A percentile compares a stretch with the other conserved stretches of the same genome.
These are phyloP conservation scores for Solanum bukasovii DNA, from an alignment of 257 asterid species.

Conservation along the genomic window DNA sequence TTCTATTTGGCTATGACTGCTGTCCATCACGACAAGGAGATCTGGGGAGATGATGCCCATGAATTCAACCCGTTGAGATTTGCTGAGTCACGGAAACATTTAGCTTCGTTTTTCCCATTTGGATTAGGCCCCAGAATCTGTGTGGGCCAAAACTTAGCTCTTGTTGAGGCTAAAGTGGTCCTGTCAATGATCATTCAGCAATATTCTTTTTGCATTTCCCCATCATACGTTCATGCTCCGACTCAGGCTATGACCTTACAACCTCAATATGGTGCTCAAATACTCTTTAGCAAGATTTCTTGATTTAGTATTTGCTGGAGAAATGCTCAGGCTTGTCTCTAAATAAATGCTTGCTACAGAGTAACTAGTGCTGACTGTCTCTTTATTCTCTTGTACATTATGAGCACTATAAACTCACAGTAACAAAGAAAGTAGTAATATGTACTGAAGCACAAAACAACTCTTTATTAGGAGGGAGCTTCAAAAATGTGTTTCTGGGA, in stretches of 20 bases:
- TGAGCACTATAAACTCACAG: neutral
- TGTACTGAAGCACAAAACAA: neutral
- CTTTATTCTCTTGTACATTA: neutral
- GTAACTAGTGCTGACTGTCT: neutral
- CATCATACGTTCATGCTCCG: slow-evolving; percentile 29
- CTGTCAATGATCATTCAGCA: slow-evolving; percentile 19
- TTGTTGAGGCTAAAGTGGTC: slow-evolving; percentile 26
- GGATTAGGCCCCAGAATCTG: slow-evolving; percentile 28
- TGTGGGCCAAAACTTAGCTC: slow-evolving; percentile 25
- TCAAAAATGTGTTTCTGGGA: neutral
- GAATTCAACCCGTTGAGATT: slow-evolving; percentile 32
- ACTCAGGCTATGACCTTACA: slow-evolving; percentile 5
- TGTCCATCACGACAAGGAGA: slow-evolving; percentile 17
- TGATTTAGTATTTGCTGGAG: neutral
- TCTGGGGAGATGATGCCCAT: slow-evolving; percentile 32
- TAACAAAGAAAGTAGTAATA: neutral
- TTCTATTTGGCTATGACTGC: slow-evolving; percentile 14
- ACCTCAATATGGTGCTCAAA: slow-evolving; percentile 26
- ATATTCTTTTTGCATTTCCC: slow-evolving; percentile 16
- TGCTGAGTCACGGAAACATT: slow-evolving; percentile 9
- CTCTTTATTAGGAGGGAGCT: neutral
- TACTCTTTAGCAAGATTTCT: slow-evolving; percentile 9
- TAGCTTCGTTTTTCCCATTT: slow-evolving; percentile 26
- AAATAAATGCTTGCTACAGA: neutral
- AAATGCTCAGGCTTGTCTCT: neutral